Evolutionary conservation across 2,329 filamentous ascomycete species (phyloP).

Genomic region (Arthrocladium fulminans): DNA sequence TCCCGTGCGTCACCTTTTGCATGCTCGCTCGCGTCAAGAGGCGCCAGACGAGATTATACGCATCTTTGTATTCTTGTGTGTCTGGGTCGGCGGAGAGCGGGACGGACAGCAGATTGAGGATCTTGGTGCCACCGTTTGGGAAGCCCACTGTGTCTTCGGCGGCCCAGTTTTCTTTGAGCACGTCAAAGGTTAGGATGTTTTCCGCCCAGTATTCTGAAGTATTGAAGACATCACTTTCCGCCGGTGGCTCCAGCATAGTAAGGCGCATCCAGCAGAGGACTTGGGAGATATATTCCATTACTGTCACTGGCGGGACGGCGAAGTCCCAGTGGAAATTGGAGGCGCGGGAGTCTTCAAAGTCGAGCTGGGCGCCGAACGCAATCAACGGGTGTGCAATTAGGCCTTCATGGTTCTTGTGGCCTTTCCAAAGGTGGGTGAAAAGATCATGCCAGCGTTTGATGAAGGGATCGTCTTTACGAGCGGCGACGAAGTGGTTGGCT

Average conservation of each 20-base stretch:
- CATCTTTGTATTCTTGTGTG: slow-evolving; percentile 25
- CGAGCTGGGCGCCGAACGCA: slow-evolving; percentile 23
- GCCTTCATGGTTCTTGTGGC: slow-evolving; percentile 42
- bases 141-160: slow-evolving; percentile 25
- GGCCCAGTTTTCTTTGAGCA: slow-evolving; percentile 20
- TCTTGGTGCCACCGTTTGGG: slow-evolving; percentile 17
- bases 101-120: slow-evolving; percentile 25
- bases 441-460: slow-evolving; percentile 43
- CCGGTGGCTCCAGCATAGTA: slow-evolving; percentile 23
- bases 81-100: slow-evolving; percentile 22
- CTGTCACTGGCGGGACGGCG: slow-evolving; percentile 24
- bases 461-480: slow-evolving; percentile 36
- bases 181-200: slow-evolving; percentile 25
- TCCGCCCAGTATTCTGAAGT: slow-evolving; percentile 26
- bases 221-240: slow-evolving; percentile 27
- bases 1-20: slow-evolving; percentile 27
- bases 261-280: slow-evolving; percentile 32
- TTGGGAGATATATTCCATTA: slow-evolving; percentile 35
- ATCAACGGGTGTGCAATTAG: slow-evolving; percentile 44
- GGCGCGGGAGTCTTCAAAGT: slow-evolving; percentile 20
- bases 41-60: slow-evolving; percentile 24
- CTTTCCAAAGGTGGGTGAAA: slow-evolving; percentile 46
- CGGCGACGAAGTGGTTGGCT: slow-evolving; percentile 44
- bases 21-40: slow-evolving; percentile 22
- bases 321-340: slow-evolving; percentile 28